phyloP scores from a whole-genome alignment of 108 stramenopile genomes.

The Skeletonema potamos region DNA sequence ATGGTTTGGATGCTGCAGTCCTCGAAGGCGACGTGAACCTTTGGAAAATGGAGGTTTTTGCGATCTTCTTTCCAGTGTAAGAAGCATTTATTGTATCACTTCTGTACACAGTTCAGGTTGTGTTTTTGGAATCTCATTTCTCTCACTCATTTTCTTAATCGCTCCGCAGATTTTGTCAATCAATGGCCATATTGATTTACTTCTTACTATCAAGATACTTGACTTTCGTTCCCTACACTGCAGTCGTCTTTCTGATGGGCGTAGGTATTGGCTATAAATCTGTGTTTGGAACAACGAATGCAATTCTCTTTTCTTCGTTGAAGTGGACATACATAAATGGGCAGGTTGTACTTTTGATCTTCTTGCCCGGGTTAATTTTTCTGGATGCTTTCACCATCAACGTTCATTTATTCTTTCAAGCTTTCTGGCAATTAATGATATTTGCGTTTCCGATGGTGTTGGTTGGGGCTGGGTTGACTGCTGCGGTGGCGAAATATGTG shows the following conservation, averaged over 20 bases:
- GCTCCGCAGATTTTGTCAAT: slow-evolving; percentile 24
- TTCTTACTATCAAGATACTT: slow-evolving; percentile 17
- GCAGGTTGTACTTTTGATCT: slow-evolving; percentile 28
- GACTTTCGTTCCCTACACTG: slow-evolving; percentile 24
- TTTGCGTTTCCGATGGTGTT: slow-evolving; percentile 90
- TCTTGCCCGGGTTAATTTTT: slow-evolving; percentile 44
- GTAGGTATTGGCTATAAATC: slow-evolving; percentile 11
- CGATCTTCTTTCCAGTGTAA: too few species aligned
- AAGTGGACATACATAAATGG: slow-evolving; percentile 29
- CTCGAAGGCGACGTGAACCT: too few species aligned
- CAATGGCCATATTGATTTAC: slow-evolving; percentile 19
- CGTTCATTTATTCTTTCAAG: slow-evolving; percentile 58
- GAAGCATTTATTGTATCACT: too few species aligned
- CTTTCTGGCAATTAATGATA: slow-evolving; percentile 61
- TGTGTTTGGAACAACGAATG: neutral
- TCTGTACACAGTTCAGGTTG: too few species aligned
- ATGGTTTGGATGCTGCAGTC: too few species aligned
- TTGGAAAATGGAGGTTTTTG: too few species aligned
- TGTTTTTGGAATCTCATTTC: too few species aligned
- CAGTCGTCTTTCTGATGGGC: slow-evolving; percentile 28
- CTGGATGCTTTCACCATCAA: slow-evolving; percentile 57
- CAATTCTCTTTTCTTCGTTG: slow-evolving; percentile 33
- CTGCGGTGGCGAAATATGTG: slow-evolving; percentile 59
- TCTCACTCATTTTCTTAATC: neutral
- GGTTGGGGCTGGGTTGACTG: slow-evolving; percentile 68